Base-by-base conservation (phyloP, 1,284 basidiomycete species). In the Rhizoctonia solani region DNA sequence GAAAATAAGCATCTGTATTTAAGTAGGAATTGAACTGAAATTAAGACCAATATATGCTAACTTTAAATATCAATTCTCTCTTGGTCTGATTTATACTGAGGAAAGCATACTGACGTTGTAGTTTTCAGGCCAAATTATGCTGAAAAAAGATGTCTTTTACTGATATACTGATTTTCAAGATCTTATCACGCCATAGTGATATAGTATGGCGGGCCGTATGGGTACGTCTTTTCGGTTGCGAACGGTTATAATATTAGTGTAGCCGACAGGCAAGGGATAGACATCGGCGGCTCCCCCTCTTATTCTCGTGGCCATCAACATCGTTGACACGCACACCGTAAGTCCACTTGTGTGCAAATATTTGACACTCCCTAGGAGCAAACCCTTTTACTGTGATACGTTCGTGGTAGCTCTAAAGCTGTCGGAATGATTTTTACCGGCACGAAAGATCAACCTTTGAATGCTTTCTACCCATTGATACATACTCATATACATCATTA, bases 201-300 rank as follows among this genome's bases (percentile, higher is more conserved):
- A 63, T 49, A 8, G 16, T 63, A n/a, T 63, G 59, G 59, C 59
- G 53, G 14, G 59, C 53, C 3, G 44, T 41, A 27, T 63, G 59
- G 59, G 59, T 63, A 25, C 34, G 32, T n/a, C 19, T n/a, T 23
- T 16, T 25, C 37, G 42, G 39, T 42, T 44, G 27, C 42, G 16
- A 19, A 8, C 37, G 8, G 16, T 39, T 8, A 16, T 8, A 8
- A 39, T 16, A 8, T 8, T 8, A 8, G 37, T 39, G 21, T 39
- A 8, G 37, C 8, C 16, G 9, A 8, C 37, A 16, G 8, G 37
- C 37, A 16, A 8, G 8, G 8, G 9, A 8, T 32, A 63, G 59
- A 47, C 59, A 13, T 63, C 59, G 6, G 59, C 59, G 9, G 19
- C 49, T 30, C 59, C 59, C 53, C 59, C 59, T 9, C 34, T 63